Base-by-base conservation (phyloP, 2,329 filamentous ascomycete species). In the Hymenoscyphus albidus region DNA sequence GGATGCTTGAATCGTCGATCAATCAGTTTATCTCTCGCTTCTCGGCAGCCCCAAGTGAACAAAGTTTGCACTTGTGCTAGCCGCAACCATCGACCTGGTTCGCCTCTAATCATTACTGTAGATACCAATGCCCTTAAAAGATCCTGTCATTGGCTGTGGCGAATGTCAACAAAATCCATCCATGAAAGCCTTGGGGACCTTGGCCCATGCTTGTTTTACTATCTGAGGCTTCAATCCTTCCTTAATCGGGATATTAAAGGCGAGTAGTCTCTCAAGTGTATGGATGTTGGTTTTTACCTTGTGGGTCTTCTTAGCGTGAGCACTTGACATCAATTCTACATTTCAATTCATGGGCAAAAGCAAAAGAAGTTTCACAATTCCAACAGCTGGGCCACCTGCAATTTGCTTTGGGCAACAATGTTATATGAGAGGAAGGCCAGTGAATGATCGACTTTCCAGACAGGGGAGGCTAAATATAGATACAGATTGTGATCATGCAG, bases 1-100 rank as follows among this genome's bases (percentile, higher is more conserved):
- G 39, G 64, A 58, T 65, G 64, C 61, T 61, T 60, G 39, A 57
- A 58, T 60, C 60, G 64, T 63, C 64, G 64, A 65, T 65, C 64
- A 63, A 63, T 63, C 61, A 51, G 40, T 54, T 27, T 38, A 27
- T 39, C 35, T 62, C 44, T 58, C 40, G 57, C 60, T 58, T 51
- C 44, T 39, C 32, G 61, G 61, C 13, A 55, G 38, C 54, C 22
- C 22, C 44, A 59, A 56, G 38, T 32, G 10, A 38, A 60, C 35
- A 16, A 39, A 51, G 16, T 48, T 18, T 40, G 32, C n/a, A 22
- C 42, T 32, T n/a, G 18, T 9, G 38, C 39, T 40, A 10, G 32
- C 40, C 18, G 4, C 31, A 32, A 13, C 12, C 27, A 57, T 27
- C 13, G 27, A 27, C 38, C 31, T 59, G 10, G 10, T 59, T 9